phyloP scores from a whole-genome alignment of 805 yeast genomes.

The Kodamaea kakaduensis region DNA sequence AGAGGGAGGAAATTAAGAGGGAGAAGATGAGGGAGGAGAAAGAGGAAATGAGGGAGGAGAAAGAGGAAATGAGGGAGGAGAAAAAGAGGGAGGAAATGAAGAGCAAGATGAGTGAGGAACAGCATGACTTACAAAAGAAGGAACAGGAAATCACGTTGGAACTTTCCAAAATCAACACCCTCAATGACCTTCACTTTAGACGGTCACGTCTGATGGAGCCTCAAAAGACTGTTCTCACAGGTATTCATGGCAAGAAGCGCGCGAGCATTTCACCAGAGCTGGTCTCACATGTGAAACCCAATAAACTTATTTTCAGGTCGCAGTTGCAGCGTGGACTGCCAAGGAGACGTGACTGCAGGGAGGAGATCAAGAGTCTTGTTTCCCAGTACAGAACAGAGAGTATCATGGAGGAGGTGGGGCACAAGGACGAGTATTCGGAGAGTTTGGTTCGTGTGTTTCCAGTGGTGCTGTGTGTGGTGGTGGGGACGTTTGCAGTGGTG shows the following conservation, averaged over 20 bases:
- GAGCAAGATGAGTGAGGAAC: neutral
- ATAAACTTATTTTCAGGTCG: slow-evolving; percentile 10
- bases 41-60: too few relatives aligned
- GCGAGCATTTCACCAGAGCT: neutral
- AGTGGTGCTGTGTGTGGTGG: slow-evolving; percentile 6
- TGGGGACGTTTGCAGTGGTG: neutral
- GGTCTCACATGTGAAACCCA: neutral
- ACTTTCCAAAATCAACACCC: too few relatives aligned
- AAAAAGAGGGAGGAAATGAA: neutral
- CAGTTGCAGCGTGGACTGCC: slow-evolving; percentile 6
- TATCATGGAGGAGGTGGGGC: slow-evolving; percentile 1
- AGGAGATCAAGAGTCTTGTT: slow-evolving; percentile 1
- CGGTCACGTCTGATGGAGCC: neutral
- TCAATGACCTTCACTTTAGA: too few relatives aligned
- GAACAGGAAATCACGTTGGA: neutral
- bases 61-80: too few relatives aligned
- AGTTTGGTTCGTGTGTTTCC: neutral
- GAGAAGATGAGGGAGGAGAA: too few relatives aligned
- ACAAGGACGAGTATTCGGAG: neutral
- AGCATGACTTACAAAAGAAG: neutral
- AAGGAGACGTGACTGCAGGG: neutral
- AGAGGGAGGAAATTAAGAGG: too few relatives aligned
- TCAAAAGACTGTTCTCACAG: neutral
- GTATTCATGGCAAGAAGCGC: neutral
- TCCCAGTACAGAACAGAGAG: slow-evolving; percentile 2